Conservation (phyloP, 2,329 filamentous ascomycete species). For the Mycosphaerella sp. region DNA sequence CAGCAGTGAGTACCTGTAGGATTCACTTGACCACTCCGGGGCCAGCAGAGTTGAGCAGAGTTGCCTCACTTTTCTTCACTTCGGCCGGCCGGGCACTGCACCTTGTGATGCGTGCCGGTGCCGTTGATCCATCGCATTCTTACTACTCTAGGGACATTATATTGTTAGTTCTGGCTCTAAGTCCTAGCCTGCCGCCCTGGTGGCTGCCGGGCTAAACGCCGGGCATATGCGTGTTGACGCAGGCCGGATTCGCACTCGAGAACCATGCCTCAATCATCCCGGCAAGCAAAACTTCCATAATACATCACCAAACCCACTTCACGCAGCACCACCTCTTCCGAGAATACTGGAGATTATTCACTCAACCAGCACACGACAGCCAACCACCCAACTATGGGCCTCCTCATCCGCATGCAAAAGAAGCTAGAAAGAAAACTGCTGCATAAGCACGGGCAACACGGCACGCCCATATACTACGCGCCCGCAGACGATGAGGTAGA, state of each 20-base stretch:
- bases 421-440: constrained; percentile 7
- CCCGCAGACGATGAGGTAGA: constrained; percentile 2
- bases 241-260: not conserved
- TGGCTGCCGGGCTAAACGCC: not conserved
- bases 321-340: not conserved
- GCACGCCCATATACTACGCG: constrained; percentile 7
- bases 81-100: not conserved
- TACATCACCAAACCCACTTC: not conserved
- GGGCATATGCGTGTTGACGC: not conserved
- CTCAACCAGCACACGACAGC: not conserved
- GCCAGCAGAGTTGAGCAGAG: not conserved
- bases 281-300: not conserved
- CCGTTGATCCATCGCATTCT: no score
- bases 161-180: no score
- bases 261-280: not conserved
- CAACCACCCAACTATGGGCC: constrained; percentile 1
- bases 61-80: constrained; percentile 1
- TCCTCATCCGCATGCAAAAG: constrained; percentile 10
- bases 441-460: constrained; percentile 8
- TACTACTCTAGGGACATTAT: no score
- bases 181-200: no score
- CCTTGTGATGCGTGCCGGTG: not conserved
- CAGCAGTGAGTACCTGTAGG: no score
- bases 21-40: not conserved
- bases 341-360: not conserved